Conservation (phyloP, 129 eudicot species). For the Flaveria bidentis region DNA sequence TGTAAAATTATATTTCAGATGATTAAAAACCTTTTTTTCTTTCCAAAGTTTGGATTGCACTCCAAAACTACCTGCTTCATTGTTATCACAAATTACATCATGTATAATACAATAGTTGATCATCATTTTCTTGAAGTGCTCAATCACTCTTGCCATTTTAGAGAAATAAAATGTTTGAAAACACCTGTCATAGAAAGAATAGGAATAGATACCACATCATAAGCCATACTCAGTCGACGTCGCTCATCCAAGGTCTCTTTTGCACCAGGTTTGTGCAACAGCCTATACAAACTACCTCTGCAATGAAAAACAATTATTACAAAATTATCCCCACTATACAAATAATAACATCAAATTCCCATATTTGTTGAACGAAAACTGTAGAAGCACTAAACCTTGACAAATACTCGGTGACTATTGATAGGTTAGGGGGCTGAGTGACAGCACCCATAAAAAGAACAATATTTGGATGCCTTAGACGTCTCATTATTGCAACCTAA, state of each 20-base stretch:
- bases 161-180: constrained; percentile 11
- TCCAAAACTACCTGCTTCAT: neutral
- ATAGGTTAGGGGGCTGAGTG: constrained; percentile 80
- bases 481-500: constrained; percentile 85
- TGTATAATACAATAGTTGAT: too few relatives aligned
- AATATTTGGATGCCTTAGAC: constrained; percentile 82
- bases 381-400: constrained; percentile 52
- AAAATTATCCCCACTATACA: neutral
- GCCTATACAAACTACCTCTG: constrained; percentile 87
- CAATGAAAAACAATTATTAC: constrained; percentile 27
- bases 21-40: too few relatives aligned
- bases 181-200: constrained; percentile 1
- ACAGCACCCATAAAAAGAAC: constrained; percentile 93
- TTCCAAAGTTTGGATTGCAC: too few relatives aligned
- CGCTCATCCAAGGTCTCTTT: constrained; percentile 69
- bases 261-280: constrained; percentile 71
- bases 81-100: neutral
- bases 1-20: too few relatives aligned
- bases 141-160: neutral
- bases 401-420: constrained; percentile 82
- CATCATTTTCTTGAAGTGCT: neutral
- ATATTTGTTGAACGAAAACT: neutral
- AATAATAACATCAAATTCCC: neutral
- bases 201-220: constrained; percentile 63
- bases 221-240: constrained; percentile 82